Conservation (phyloP, 805 yeast genomes). For the Suhomyces kilbournensis region DNA sequence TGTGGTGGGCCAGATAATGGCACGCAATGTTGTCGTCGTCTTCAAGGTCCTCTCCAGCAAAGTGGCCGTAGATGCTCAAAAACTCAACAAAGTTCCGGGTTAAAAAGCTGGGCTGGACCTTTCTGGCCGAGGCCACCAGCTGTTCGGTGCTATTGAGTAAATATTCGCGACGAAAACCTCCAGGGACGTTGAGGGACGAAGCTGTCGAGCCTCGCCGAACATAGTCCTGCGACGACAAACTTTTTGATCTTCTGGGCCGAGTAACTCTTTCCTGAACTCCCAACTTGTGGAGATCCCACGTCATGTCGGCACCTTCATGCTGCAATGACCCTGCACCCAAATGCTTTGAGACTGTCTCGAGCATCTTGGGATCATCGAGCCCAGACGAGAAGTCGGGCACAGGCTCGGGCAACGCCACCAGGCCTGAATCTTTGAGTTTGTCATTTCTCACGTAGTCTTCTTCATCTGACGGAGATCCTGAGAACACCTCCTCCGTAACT, state of each 20-base stretch:
- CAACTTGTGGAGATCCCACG: slow-evolving; percentile 43
- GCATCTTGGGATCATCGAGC: slow-evolving; percentile 29
- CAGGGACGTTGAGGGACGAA: slow-evolving; percentile 70
- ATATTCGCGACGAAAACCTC: slow-evolving; percentile 77
- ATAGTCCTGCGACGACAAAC: slow-evolving; percentile 24
- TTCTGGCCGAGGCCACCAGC: slow-evolving; percentile 11
- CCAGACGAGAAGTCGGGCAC: slow-evolving; percentile 15
- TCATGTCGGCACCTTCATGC: slow-evolving; percentile 50
- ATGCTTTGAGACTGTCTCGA: slow-evolving; percentile 35
- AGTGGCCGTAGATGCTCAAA: slow-evolving; percentile 76
- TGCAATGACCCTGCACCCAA: slow-evolving; percentile 35
- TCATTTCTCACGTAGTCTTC: not conserved
- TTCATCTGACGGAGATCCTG: not conserved
- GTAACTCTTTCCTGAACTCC: slow-evolving; percentile 2
- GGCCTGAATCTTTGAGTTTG: not conserved
- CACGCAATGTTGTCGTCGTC: slow-evolving; percentile 60
- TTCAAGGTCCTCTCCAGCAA: slow-evolving; percentile 80
- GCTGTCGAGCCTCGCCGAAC: slow-evolving; percentile 61
- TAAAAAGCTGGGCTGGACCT: slow-evolving; percentile 44
- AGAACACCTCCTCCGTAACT: slow-evolving; percentile 7
- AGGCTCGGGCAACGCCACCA: not conserved
- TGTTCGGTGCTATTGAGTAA: slow-evolving; percentile 30
- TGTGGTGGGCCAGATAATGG: slow-evolving; percentile 31
- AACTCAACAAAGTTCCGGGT: slow-evolving; percentile 77
- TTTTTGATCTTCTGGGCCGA: slow-evolving; percentile 11